phyloP scores from a whole-genome alignment of 768 basidiomycete genomes.

The Kondoa subrosea region DNA sequence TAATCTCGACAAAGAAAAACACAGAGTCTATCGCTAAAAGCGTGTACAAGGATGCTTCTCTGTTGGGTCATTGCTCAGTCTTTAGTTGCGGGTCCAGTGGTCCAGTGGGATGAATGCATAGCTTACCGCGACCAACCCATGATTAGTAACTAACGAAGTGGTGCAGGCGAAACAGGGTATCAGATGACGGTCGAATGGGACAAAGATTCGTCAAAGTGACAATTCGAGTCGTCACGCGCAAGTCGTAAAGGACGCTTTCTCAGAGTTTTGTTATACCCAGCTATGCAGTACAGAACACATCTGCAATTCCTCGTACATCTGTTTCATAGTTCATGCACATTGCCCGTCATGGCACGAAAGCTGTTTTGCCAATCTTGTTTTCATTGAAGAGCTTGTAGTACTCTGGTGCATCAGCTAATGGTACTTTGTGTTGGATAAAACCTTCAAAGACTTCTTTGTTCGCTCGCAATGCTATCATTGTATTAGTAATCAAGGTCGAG shows the following conservation, averaged over 20 bases:
- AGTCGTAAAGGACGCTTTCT: no score
- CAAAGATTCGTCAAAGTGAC: neutral
- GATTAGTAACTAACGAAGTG: neutral
- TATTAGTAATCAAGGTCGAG: neutral
- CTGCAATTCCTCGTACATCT: no score
- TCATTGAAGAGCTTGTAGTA: constrained; percentile 9
- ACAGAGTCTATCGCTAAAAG: constrained; percentile 63
- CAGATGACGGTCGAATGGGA: neutral
- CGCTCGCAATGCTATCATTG: constrained; percentile 9
- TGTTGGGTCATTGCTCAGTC: neutral
- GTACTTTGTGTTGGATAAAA: constrained; percentile 10
- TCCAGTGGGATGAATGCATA: neutral
- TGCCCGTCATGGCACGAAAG: neutral
- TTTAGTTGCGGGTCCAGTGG: neutral
- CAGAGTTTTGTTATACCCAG: no score
- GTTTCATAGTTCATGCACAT: no score
- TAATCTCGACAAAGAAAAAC: constrained; percentile 75
- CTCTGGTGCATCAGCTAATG: constrained; percentile 1
- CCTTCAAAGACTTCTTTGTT: constrained; percentile 7
- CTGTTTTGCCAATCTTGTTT: neutral
- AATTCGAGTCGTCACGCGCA: no score
- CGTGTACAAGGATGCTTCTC: constrained; percentile 29
- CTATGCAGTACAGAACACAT: no score
- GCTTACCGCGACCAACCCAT: constrained; percentile 5
- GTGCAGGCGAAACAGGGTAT: neutral